Percentiles rank a stretch among this genome's conserved stretches.
Evolutionary conservation across 148 eudicot genomes (phyloP).

Genomic region (Chenopodium formosanum): DNA sequence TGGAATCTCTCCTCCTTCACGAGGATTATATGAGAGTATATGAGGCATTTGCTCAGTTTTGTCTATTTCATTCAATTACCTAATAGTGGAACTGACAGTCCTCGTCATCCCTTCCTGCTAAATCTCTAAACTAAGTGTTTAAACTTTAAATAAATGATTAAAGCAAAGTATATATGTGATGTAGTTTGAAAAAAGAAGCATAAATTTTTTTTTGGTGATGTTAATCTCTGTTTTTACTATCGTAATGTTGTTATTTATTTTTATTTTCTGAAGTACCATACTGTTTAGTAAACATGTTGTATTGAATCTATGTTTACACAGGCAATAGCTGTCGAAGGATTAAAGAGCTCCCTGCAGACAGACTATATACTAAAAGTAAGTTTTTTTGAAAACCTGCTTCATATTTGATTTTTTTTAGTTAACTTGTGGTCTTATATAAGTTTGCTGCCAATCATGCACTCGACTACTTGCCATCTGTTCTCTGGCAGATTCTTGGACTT

Average conservation of each 20-base stretch:
- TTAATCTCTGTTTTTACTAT: neutral
- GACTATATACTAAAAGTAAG: constrained; percentile 79
- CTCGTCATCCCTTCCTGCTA: neutral
- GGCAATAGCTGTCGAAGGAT: constrained; percentile 75
- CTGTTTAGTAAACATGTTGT: neutral
- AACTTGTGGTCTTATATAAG: too few species aligned
- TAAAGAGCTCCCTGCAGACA: constrained; percentile 64
- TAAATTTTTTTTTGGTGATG: neutral
- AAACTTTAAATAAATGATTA: too few species aligned
- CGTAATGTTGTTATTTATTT: neutral
- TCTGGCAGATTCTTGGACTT: constrained; percentile 75
- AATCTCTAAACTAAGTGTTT: neutral
- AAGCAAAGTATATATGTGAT: neutral
- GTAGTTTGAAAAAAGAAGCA: too few species aligned
- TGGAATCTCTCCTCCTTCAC: neutral
- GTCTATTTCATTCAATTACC: neutral
- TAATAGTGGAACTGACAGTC: neutral
- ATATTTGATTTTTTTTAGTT: neutral
- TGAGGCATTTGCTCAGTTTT: neutral
- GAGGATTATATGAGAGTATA: neutral
- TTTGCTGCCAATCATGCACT: neutral
- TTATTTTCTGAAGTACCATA: neutral
- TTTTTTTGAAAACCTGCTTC: constrained; percentile 16
- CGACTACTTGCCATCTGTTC: neutral
- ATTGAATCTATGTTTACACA: constrained; percentile 29